phyloP scores from a whole-genome alignment of 2,329 filamentous ascomycete species.

The Gliomastix tumulicola region DNA sequence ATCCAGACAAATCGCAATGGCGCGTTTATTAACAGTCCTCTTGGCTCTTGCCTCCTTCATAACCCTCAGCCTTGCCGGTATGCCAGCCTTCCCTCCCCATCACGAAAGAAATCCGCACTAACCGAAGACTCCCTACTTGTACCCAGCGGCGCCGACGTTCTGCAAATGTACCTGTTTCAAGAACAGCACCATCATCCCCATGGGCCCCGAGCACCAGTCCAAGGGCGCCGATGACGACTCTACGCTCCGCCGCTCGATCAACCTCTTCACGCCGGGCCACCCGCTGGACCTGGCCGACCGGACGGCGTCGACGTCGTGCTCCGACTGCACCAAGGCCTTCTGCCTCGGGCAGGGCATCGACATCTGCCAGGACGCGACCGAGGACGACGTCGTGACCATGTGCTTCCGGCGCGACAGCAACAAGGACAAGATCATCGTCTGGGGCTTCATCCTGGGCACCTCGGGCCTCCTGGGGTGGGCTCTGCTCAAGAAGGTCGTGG shows the following conservation, averaged over 20 bases:
- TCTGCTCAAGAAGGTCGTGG: constrained; percentile 39
- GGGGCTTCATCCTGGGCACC: constrained; percentile 55
- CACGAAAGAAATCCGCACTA: not conserved
- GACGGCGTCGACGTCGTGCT: constrained; percentile 35
- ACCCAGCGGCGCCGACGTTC: constrained; percentile 51
- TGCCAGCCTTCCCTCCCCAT: constrained; percentile 5
- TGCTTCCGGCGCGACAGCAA: constrained; percentile 62
- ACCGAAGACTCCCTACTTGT: no score
- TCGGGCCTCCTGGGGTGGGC: constrained; percentile 54
- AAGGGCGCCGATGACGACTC: not conserved
- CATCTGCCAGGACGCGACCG: constrained; percentile 55
- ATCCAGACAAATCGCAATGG: no score
- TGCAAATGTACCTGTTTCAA: constrained; percentile 67
- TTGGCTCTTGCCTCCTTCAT: constrained; percentile 27
- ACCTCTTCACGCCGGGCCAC: no score
- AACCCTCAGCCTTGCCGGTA: constrained; percentile 25
- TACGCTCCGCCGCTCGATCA: not conserved
- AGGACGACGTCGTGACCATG: constrained; percentile 54
- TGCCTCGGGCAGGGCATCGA: constrained; percentile 53
- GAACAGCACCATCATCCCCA: constrained; percentile 60
- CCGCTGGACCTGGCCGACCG: no score
- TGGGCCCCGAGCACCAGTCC: constrained; percentile 36
- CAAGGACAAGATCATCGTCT: constrained; percentile 61
- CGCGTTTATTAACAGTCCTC: constrained; percentile 26
- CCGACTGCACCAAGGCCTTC: constrained; percentile 58